phyloP scores from a whole-genome alignment of 2,329 filamentous ascomycete species.

The Fusarium sp. region DNA sequence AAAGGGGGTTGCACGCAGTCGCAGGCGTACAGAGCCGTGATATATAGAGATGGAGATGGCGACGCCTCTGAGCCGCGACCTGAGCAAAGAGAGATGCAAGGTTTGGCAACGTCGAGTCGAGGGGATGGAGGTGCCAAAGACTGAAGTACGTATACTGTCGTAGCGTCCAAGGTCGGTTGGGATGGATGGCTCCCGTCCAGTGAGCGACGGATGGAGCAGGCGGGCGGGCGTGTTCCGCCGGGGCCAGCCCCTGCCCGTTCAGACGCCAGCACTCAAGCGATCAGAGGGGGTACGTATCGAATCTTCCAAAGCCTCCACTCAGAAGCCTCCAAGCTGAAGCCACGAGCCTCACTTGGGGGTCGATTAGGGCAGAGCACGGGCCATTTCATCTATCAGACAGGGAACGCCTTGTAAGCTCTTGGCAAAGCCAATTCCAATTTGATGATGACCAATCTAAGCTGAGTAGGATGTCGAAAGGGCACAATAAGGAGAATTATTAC shows the following conservation, averaged over 20 bases:
- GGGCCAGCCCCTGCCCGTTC: conserved; percentile 23
- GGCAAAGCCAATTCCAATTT: conserved; percentile 21
- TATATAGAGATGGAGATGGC: conserved; percentile 10
- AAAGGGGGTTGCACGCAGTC: conserved; percentile 29
- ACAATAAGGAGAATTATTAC: conserved; percentile 21
- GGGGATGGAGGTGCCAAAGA: conserved; percentile 5
- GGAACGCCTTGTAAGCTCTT: conserved; percentile 25
- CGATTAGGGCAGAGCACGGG: conserved; percentile 39
- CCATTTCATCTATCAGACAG: conserved; percentile 32
- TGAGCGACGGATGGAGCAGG: conserved; percentile 11
- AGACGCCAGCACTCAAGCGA: conserved; percentile 31
- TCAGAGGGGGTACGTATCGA: conserved; percentile 31
- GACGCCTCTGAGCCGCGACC: conserved; percentile 6
- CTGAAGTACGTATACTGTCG: conserved; percentile 11
- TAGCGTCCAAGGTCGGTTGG: conserved; percentile 20
- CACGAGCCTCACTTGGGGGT: conserved; percentile 36
- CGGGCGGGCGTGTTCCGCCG: conserved; percentile 12
- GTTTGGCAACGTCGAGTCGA: conserved; percentile 4
- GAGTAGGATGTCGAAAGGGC: conserved; percentile 9
- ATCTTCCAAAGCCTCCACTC: conserved; percentile 25
- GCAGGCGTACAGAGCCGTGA: conserved; percentile 20
- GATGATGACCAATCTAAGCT: conserved; percentile 38
- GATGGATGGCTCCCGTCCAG: conserved; percentile 11
- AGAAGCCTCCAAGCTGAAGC: conserved; percentile 29
- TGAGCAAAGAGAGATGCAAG: conserved; percentile 26